Conservation (phyloP, 768 basidiomycete genomes). For the Mycena sanguinolenta region DNA sequence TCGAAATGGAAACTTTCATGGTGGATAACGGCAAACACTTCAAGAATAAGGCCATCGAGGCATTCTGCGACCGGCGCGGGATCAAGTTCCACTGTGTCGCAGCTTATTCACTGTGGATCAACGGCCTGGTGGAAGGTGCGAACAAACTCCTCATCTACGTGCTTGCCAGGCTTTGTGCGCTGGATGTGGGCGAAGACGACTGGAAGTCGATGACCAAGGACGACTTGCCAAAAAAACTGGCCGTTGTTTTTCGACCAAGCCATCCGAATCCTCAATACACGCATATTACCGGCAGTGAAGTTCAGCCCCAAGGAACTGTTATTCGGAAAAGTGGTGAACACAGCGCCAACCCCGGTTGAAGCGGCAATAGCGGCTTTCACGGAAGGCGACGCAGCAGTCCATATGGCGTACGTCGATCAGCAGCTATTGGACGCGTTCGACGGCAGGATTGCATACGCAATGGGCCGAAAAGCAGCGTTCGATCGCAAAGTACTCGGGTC, state of each 20-base stretch:
- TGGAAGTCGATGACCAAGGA: conserved; percentile 22
- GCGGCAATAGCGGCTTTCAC: not conserved
- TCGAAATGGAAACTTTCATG: conserved; percentile 38
- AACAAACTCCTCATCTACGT: conserved; percentile 40
- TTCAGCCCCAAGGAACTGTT: conserved; percentile 45
- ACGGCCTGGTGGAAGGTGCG: conserved; percentile 42
- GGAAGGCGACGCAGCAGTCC: conserved; percentile 28
- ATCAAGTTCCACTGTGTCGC: conserved; percentile 30
- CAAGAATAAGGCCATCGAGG: conserved; percentile 31
- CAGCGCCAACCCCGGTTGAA: conserved; percentile 30
- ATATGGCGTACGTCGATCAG: conserved; percentile 47
- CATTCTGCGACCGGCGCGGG: conserved; percentile 24
- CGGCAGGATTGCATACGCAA: conserved; percentile 38
- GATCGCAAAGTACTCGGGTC: conserved; percentile 39
- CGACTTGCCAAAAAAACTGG: conserved; percentile 38
- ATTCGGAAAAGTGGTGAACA: conserved; percentile 48
- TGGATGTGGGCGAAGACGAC: conserved; percentile 35
- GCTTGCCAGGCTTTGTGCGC: conserved; percentile 37
- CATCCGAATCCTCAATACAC: conserved; percentile 34
- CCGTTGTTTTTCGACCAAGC: conserved; percentile 38
- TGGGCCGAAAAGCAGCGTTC: conserved; percentile 42
- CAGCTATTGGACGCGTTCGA: conserved; percentile 47
- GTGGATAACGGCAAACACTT: conserved; percentile 44
- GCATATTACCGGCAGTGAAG: conserved; percentile 40
- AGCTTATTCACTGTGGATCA: conserved; percentile 45